Base-by-base conservation (phyloP, 2,329 filamentous ascomycete species). In the Ophiostoma piceae region DNA sequence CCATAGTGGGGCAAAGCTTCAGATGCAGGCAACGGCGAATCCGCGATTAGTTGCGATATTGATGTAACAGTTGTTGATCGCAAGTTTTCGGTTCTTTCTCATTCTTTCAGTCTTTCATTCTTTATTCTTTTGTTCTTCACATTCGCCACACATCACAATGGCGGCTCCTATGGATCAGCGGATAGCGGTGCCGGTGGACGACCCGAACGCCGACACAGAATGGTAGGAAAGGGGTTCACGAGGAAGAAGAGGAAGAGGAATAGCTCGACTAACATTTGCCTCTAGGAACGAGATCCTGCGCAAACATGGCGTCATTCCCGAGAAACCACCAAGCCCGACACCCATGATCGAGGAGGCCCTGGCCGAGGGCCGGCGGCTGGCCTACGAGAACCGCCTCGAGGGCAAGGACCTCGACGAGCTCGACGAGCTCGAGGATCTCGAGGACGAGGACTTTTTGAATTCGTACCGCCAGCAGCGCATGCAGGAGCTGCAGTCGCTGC, bases 131-230 rank as follows among this genome's bases (percentile, higher is more conserved):
- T 12, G 22, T 60, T 26, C 57, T 47, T 7, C 5, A 47, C 19
- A 16, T n/a, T 47, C 43, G 43, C 51, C 51, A 57, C 47, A 65
- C 35, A 67, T 57, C 60, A 71, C 72, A 14, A 90, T 90, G 87
- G 86, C 87, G 22, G 85, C 86, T 41, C 87, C 87, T 47, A 76
- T 80, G 74, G 88, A 90, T 69, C 86, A 90, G 76, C 82, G 88
- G 66, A 88, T 90, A 74, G 84, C 84, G 76, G 95, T 99, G 71
- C 93, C 94, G 64, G 90, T 99, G 74, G 92, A 96, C 78, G 90
- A 98, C 78, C 94, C 94, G 41, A 96, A 98, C 77, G 95, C 93
- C 73, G 95, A 99, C 78, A 99, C 95, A 73, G 95, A 99, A 89
- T 99, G 95, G 95, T 94, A 11, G 3, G 16, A 16, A n/a, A 35